These are phyloP conservation scores for Fusarium fracticaudum DNA, from an alignment of 2,329 filamentous ascomycete genomes.

Conservation along the genomic window DNA sequence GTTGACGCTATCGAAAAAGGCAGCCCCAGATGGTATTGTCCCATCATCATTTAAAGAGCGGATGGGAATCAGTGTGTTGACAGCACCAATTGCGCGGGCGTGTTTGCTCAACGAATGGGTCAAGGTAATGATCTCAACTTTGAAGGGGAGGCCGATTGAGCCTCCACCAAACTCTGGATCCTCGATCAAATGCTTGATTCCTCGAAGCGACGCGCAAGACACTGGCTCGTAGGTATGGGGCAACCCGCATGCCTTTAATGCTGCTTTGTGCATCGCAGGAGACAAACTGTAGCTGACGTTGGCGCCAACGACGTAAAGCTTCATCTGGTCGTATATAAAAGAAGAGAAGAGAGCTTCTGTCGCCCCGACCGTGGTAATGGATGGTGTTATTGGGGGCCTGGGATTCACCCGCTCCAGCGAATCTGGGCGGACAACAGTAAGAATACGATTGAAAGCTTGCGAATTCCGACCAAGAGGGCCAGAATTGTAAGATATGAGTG, in stretches of 20 bases:
- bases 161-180: constrained; percentile 77
- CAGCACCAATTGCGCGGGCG: constrained; percentile 77
- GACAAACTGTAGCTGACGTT: constrained; percentile 78
- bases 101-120: constrained; percentile 77
- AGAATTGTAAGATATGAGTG: constrained; percentile 72
- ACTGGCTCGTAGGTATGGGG: constrained; percentile 73
- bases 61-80: constrained; percentile 80
- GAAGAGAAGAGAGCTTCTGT: constrained; percentile 73
- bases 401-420: constrained; percentile 33
- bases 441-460: constrained; percentile 70
- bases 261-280: constrained; percentile 80
- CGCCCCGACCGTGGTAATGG: constrained; percentile 69
- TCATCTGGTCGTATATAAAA: constrained; percentile 74
- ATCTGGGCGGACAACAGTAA: constrained; percentile 67
- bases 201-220: constrained; percentile 69
- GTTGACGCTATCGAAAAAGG: constrained; percentile 63
- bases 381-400: constrained; percentile 39
- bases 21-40: constrained; percentile 63
- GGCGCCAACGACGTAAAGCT: constrained; percentile 78
- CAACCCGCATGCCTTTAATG: constrained; percentile 73
- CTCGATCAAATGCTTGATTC: constrained; percentile 70
- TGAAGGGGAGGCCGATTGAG: constrained; percentile 78
- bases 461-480: constrained; percentile 71
- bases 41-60: constrained; percentile 67
- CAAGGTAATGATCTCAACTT: constrained; percentile 75